Conservation (phyloP, 768 basidiomycete genomes). For the Lentinula lateritia region DNA sequence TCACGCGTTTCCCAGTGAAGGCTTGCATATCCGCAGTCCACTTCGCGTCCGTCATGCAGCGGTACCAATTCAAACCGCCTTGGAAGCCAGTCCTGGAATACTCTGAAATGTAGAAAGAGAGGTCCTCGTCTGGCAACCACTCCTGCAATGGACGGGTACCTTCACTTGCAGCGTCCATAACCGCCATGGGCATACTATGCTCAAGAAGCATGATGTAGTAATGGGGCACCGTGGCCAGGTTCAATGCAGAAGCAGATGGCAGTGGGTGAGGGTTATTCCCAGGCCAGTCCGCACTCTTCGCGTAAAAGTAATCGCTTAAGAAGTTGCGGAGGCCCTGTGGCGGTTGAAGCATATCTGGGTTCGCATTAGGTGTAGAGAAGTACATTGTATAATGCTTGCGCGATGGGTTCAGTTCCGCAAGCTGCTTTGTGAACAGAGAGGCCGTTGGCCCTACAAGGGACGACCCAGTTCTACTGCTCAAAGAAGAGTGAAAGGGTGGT, state of each 20-base stretch:
- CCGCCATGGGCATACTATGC: slow-evolving; percentile 48
- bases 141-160: slow-evolving; percentile 11
- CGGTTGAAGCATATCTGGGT: slow-evolving; percentile 36
- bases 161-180: slow-evolving; percentile 20
- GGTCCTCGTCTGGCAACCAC: slow-evolving; percentile 48
- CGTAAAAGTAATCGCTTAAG: slow-evolving; percentile 50
- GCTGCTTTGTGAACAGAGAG: slow-evolving; percentile 12
- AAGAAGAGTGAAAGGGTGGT: slow-evolving; percentile 21
- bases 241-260: slow-evolving; percentile 21
- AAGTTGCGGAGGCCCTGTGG: slow-evolving; percentile 42
- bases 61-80: slow-evolving; percentile 57
- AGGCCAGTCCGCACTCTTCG: slow-evolving; percentile 53
- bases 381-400: slow-evolving; percentile 55
- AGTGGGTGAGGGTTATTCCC: slow-evolving; percentile 35
- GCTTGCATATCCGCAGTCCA: slow-evolving; percentile 35
- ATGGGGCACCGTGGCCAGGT: slow-evolving; percentile 40
- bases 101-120: slow-evolving; percentile 42
- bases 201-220: slow-evolving; percentile 59
- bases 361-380: slow-evolving; percentile 40
- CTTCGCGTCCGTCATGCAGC: slow-evolving; percentile 29
- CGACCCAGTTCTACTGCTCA: not conserved
- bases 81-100: slow-evolving; percentile 55
- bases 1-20: slow-evolving; percentile 40
- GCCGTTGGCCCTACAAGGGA: not conserved
- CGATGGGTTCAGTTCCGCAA: slow-evolving; percentile 41